Conservation (phyloP, 331 rosid genomes). For the Rosa hybrid region DNA sequence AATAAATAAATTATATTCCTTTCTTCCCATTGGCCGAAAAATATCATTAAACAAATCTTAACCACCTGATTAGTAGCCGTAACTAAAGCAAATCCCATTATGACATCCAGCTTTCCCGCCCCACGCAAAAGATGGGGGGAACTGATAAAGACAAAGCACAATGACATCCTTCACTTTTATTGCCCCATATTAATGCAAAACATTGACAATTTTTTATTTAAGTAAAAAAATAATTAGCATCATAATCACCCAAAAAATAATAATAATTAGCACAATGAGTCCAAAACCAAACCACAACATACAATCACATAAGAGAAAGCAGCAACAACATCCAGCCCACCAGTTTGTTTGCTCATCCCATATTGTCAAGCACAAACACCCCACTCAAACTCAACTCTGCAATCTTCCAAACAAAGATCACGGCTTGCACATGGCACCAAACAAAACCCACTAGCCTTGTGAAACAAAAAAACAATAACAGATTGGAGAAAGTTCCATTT, state of each 20-base stretch:
- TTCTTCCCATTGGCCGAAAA: not conserved
- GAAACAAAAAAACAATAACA: slow-evolving; percentile 17
- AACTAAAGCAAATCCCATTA: slow-evolving; percentile 25
- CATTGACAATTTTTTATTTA: not conserved
- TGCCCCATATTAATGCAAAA: not conserved
- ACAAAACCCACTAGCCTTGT: not conserved
- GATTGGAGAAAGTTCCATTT: not conserved
- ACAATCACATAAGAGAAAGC: not conserved
- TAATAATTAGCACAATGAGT: not conserved
- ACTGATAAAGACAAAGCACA: not conserved
- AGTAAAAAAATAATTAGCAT: not conserved
- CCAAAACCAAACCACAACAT: not conserved
- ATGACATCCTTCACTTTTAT: not conserved
- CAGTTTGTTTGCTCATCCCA: slow-evolving; percentile 23
- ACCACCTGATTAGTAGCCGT: slow-evolving; percentile 39
- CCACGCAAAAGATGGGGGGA: slow-evolving; percentile 7
- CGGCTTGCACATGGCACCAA: slow-evolving; percentile 32
- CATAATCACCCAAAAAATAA: not conserved
- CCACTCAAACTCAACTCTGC: not conserved
- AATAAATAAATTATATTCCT: not conserved
- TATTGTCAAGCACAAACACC: not conserved
- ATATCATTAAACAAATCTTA: not conserved
- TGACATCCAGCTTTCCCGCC: slow-evolving; percentile 35
- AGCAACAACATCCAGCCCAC: not conserved
- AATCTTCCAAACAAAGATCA: slow-evolving; percentile 3